These are phyloP conservation scores for Arxiozyma slooffiae DNA, from an alignment of 1,139 yeast genomes.

Conservation along the genomic window DNA sequence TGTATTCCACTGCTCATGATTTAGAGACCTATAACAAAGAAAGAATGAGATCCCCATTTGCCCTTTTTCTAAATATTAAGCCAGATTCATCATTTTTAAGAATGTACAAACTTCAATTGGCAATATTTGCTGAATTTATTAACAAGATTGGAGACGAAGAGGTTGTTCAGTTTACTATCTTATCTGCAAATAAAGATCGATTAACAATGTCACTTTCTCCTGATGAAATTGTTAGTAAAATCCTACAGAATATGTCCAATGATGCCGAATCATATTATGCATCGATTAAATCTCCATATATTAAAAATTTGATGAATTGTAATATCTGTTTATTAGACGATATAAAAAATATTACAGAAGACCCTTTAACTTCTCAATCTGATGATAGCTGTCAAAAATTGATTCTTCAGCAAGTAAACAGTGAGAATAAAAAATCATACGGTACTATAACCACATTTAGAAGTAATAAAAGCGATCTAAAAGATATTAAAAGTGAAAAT, in stretches of 20 bases:
- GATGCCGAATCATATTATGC: constrained; percentile 18
- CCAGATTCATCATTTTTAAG: constrained; percentile 32
- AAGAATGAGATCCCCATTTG: constrained; percentile 49
- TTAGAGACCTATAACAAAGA: constrained; percentile 49
- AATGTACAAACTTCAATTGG: constrained; percentile 37
- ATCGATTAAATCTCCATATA: constrained; percentile 17
- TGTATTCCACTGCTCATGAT: constrained; percentile 79
- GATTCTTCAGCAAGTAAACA: constrained; percentile 9
- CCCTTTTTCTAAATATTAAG: constrained; percentile 51
- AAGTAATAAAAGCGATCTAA: constrained; percentile 23
- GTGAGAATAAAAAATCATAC: constrained; percentile 18
- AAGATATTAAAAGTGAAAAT: constrained; percentile 2
- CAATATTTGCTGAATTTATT: constrained; percentile 37
- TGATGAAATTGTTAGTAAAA: constrained; percentile 1
- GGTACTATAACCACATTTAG: constrained; percentile 28
- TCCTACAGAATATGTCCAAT: constrained; percentile 3
- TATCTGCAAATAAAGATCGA: constrained; percentile 6
- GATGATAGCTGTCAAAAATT: not conserved
- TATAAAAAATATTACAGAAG: constrained; percentile 5
- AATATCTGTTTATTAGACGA: constrained; percentile 12
- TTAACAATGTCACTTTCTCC: constrained; percentile 4
- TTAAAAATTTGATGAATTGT: constrained; percentile 9
- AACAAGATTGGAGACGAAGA: constrained; percentile 23
- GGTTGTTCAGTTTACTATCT: constrained; percentile 12
- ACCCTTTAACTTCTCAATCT: not conserved